Conservation (phyloP, 768 basidiomycete genomes). For the Trametes punicea region DNA sequence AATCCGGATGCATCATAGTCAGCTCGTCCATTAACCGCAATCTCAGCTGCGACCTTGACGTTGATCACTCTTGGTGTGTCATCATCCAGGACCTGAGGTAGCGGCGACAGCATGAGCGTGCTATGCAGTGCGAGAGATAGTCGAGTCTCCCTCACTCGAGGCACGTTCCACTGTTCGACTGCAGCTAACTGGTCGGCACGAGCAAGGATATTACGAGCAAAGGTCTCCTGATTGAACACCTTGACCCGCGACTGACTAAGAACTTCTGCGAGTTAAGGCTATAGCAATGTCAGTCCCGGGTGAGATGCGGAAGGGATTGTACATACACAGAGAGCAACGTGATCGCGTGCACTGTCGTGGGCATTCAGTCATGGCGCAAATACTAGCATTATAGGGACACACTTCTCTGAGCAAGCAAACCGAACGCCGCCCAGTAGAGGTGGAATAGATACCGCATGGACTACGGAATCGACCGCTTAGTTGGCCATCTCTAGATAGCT, state of each 20-base stretch:
- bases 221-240: not conserved
- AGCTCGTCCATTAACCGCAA: not conserved
- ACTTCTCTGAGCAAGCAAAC: not conserved
- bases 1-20: not conserved
- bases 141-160: not conserved
- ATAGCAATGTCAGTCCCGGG: too few relatives aligned
- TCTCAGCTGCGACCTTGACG: not conserved
- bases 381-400: not conserved
- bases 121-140: not conserved
- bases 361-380: too few relatives aligned
- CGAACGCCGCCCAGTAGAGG: not conserved
- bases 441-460: not conserved
- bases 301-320: too few relatives aligned
- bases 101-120: too few relatives aligned
- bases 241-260: not conserved
- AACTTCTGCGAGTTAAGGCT: constrained; percentile 4
- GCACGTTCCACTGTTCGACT: not conserved
- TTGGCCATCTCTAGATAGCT: not conserved
- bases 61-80: not conserved
- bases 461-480: too few relatives aligned
- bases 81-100: not conserved
- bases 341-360: not conserved
- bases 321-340: not conserved
- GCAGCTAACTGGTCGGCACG: not conserved
- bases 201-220: not conserved